Percentiles rank a stretch among this genome's conserved stretches.
These are phyloP conservation scores for Madurella mycetomatis DNA, from an alignment of 2,329 filamentous ascomycete genomes.

Conservation along the genomic window DNA sequence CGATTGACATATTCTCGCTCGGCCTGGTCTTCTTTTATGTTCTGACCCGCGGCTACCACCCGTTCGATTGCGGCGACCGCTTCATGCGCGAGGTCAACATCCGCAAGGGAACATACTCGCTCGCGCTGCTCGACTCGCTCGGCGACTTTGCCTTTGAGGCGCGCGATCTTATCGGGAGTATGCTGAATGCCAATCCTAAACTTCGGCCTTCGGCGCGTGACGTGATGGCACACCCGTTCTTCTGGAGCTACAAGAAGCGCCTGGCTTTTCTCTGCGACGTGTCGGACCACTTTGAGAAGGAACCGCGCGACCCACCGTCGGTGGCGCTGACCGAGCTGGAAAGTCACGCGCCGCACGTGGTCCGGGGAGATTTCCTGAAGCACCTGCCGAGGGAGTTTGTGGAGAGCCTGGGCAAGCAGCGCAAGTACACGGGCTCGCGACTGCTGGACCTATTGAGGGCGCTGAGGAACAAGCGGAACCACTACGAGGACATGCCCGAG, in stretches of 20 bases:
- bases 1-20: conserved; percentile 96
- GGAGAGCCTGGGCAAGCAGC: conserved; percentile 85
- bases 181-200: conserved; percentile 59
- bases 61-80: conserved; percentile 88
- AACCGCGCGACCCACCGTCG: conserved; percentile 78
- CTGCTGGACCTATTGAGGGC: conserved; percentile 85
- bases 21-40: conserved; percentile 99
- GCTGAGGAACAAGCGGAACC: conserved; percentile 91
- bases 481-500: conserved; percentile 94
- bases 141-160: conserved; percentile 85
- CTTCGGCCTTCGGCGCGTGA: conserved; percentile 66
- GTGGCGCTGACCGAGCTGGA: conserved; percentile 58
- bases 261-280: conserved; percentile 93
- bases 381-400: conserved; percentile 76
- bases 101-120: conserved; percentile 76
- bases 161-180: conserved; percentile 76
- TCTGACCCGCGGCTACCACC: conserved; percentile 86
- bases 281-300: conserved; percentile 93
- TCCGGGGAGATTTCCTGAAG: conserved; percentile 71
- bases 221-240: conserved; percentile 91
- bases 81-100: conserved; percentile 98
- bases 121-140: conserved; percentile 66
- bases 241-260: conserved; percentile 86
- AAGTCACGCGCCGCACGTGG: conserved; percentile 47
- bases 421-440: conserved; percentile 82